Evolutionary conservation across 192 early-diverging fungal species (phyloP).

Genomic region (Obelidium mucronatum): DNA sequence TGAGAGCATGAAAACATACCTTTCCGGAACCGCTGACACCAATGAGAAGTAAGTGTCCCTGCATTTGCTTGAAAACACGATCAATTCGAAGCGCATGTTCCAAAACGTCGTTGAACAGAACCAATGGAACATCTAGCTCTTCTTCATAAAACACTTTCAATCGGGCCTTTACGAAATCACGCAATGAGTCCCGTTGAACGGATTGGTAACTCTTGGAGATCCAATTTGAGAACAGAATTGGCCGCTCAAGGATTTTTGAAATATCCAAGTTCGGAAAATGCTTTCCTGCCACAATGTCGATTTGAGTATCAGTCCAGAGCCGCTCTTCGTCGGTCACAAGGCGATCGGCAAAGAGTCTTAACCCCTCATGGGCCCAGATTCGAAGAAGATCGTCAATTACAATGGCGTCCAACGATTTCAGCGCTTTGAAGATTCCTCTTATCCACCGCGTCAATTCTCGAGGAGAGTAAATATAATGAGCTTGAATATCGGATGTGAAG

Average conservation of each 20-base stretch:
- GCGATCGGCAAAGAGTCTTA: slow-evolving; percentile 98
- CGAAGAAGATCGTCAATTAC: slow-evolving; percentile 83
- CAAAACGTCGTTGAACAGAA: slow-evolving; percentile 97
- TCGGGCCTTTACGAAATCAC: slow-evolving; percentile 92
- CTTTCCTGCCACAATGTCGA: slow-evolving; percentile 81
- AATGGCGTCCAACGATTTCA: slow-evolving; percentile 83
- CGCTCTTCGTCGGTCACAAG: slow-evolving; percentile 88
- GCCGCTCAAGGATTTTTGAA: slow-evolving; percentile 76
- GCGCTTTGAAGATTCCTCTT: slow-evolving; percentile 95
- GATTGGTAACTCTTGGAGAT: slow-evolving; percentile 91
- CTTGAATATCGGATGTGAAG: slow-evolving; percentile 98
- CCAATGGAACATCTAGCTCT: slow-evolving; percentile 96
- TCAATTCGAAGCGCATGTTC: slow-evolving; percentile 99
- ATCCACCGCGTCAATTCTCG: slow-evolving; percentile 99
- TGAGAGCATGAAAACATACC: slow-evolving; percentile 19
- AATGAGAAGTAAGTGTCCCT: slow-evolving; percentile 98
- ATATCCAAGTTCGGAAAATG: slow-evolving; percentile 89
- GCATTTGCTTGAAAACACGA: slow-evolving; percentile 96
- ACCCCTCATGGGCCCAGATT: slow-evolving; percentile 98
- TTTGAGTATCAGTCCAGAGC: slow-evolving; percentile 87
- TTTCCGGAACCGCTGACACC: slow-evolving; percentile 98
- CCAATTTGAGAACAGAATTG: slow-evolving; percentile 99
- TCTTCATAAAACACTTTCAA: slow-evolving; percentile 99
- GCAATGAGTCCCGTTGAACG: slow-evolving; percentile 86
- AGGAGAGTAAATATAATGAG: slow-evolving; percentile 99